Conservation (phyloP, 192 early-diverging fungal genomes). For the Podila epicladia region DNA sequence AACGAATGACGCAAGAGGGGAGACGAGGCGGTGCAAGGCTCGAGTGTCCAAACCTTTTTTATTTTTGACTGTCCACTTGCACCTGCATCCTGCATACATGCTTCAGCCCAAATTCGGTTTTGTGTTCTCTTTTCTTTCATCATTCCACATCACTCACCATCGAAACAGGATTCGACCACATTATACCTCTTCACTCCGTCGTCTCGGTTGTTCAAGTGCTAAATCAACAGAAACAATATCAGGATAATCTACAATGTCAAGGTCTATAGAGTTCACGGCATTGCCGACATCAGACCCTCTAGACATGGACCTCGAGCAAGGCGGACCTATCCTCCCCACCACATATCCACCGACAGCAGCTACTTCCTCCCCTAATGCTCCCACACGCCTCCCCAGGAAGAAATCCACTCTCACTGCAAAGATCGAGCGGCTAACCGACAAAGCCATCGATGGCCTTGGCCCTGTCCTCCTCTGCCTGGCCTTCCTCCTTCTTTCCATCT, state of each 20-base stretch:
- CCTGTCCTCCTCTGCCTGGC: constrained; percentile 62
- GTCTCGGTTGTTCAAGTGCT: not conserved
- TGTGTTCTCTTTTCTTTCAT: not conserved
- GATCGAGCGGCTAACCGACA: constrained; percentile 26
- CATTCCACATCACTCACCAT: not conserved
- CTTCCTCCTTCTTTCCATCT: constrained; percentile 54
- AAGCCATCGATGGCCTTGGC: constrained; percentile 56
- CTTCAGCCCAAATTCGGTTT: constrained; percentile 7
- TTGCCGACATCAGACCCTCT: constrained; percentile 38
- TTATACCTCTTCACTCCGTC: not conserved
- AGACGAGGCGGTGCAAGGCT: not conserved
- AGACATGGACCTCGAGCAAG: not conserved
- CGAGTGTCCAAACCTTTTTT: not conserved
- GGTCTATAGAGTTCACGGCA: constrained; percentile 35
- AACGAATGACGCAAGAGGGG: not conserved
- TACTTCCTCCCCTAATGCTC: not conserved
- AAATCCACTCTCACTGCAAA: constrained; percentile 9
- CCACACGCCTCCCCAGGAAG: not conserved
- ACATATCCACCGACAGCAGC: not conserved
- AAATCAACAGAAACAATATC: not conserved
- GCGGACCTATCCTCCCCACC: not conserved
- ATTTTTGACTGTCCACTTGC: not conserved
- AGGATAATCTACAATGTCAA: constrained; percentile 15
- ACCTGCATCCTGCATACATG: not conserved
- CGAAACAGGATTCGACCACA: not conserved